A percentile compares a stretch with the other conserved stretches of the same genome.
Evolutionary conservation across 1,284 basidiomycete genomes (phyloP).

Genomic region (Apiotrichum mycotoxinovorans): DNA sequence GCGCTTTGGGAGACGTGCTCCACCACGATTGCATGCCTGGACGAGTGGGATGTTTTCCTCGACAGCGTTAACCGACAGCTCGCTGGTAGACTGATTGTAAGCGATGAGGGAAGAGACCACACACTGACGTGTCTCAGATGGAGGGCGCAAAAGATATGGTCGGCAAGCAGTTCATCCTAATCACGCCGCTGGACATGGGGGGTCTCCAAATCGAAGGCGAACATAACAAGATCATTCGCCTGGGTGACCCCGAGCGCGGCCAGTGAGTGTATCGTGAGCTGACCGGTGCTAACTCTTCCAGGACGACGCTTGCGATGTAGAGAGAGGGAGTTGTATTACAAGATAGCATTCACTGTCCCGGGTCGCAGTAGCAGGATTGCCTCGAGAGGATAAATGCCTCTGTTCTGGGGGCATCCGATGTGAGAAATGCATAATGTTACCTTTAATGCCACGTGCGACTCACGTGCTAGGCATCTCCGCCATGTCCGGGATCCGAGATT

Average conservation of each 20-base stretch:
- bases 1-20: conserved; percentile 94
- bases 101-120: conserved; percentile 30
- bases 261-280: conserved; percentile 22
- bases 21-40: conserved; percentile 89
- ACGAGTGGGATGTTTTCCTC: conserved; percentile 91
- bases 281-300: not conserved
- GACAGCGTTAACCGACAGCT: conserved; percentile 88
- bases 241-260: conserved; percentile 42
- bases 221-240: conserved; percentile 35
- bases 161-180: conserved; percentile 84
- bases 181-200: conserved; percentile 63
- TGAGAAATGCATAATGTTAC: too few relatives aligned
- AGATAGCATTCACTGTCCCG: conserved; percentile 68
- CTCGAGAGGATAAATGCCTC: too few relatives aligned
- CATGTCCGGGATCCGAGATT: too few relatives aligned
- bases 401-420: too few relatives aligned
- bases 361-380: too few relatives aligned
- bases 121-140: conserved; percentile 55
- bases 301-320: not conserved
- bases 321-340: conserved; percentile 58
- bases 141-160: conserved; percentile 78
- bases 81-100: conserved; percentile 85
- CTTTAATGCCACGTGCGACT: too few relatives aligned
- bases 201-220: conserved; percentile 31
- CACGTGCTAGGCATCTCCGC: too few relatives aligned